Base-by-base conservation (phyloP, 208 protist species). In the Acanthamoeba rhysodes region DNA sequence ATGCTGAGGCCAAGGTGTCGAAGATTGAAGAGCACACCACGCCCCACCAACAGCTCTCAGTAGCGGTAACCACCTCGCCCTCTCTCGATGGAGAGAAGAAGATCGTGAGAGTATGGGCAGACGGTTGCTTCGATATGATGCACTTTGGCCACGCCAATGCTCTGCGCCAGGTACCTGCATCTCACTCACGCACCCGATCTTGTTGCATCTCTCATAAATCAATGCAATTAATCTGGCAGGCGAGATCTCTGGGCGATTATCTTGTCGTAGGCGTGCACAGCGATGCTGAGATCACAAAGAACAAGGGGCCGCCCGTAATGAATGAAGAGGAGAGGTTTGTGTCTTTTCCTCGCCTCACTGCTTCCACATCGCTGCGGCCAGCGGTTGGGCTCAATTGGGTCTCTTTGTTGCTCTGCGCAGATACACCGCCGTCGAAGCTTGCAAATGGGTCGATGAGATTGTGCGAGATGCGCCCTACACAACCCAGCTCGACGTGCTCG, bases 371-470 rank as follows among this genome's bases (percentile, higher is more conserved):
- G 5, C 41, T 45, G 41, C 1, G 41, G 41, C 41, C 1, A 45
- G 12, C 22, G 9, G 34, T 8, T 6, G 24, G 24, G 24, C 14
- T 62, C 5, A 41, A 50, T 72, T 10, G 22, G 29, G 14, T 70
- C 18, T 72, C 32, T 16, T 7, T 32, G 16, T 4, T 27, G 59
- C 16, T n/a, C 22, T 68, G 8, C 27, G 9, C 32, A 91, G 98
- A 72, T 98, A 98, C 90, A 95, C 95, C 82, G 98, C 98, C 22
- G 99, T 99, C 37, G 95, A 97, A 72, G 98, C 99, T 29, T 99
- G 99, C 97, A 99, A 99, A 97, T 99, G 99, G 99, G 99, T 99
- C 0, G 98, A 99, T 96, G 98, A 99, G 96, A 98, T 99, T 8
- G 97, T 99, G 45, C 98, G 98, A 94, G 98, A 98, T 94, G 98